phyloP scores from a whole-genome alignment of 2,329 filamentous ascomycete species.

The Fusarium falciforme region DNA sequence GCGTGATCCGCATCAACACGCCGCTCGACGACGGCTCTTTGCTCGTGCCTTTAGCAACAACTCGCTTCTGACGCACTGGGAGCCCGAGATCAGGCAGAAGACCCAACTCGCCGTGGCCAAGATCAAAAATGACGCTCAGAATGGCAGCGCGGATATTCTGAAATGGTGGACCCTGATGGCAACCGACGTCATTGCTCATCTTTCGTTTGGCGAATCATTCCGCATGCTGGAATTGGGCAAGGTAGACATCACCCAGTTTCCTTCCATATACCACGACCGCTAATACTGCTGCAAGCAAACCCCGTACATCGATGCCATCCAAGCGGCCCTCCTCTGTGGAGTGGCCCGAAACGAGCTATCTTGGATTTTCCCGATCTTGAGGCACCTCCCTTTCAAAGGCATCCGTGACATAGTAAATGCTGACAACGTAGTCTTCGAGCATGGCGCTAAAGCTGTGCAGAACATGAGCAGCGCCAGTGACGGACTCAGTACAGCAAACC shows the following conservation, averaged over 20 bases:
- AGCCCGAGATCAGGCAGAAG: constrained; percentile 5
- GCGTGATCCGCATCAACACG: constrained; percentile 16
- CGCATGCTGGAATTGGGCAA: constrained; percentile 24
- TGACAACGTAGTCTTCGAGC: neutral
- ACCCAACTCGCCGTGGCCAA: neutral
- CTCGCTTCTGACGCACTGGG: constrained; percentile 13
- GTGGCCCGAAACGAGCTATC: neutral
- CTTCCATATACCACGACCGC: neutral
- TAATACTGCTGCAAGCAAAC: neutral
- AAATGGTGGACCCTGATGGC: constrained; percentile 37
- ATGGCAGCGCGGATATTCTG: constrained; percentile 7
- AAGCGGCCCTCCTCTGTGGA: neutral
- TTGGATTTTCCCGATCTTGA: neutral
- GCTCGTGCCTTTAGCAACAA: constrained; percentile 21
- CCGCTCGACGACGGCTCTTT: constrained; percentile 11
- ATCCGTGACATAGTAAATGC: neutral
- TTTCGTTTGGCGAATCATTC: constrained; percentile 27
- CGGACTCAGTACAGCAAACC: neutral
- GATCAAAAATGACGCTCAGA: constrained; percentile 1
- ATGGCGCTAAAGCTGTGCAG: neutral
- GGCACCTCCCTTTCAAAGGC: neutral
- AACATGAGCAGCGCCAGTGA: neutral
- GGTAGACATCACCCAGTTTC: neutral
- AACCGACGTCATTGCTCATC: constrained; percentile 21
- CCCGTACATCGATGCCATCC: neutral